Evolutionary conservation across 768 basidiomycete species (phyloP).

Genomic region (Kwoniella mangroviensis): DNA sequence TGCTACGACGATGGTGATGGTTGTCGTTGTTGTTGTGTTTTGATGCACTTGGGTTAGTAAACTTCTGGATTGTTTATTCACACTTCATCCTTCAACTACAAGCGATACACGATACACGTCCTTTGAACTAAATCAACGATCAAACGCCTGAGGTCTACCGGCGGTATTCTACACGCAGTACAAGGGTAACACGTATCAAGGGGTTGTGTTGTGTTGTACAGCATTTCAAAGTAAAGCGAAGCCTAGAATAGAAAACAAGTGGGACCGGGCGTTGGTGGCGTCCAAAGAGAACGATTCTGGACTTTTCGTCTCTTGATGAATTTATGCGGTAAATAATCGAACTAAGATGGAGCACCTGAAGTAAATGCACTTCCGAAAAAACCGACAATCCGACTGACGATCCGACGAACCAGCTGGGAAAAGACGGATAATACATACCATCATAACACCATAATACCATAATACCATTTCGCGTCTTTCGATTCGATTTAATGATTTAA

Average conservation of each 20-base stretch:
- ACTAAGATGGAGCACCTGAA: not conserved
- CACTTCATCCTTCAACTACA: not conserved
- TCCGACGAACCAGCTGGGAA: not conserved
- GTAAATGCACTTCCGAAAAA: not conserved
- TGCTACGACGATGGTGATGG: not conserved
- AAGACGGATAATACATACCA: not conserved
- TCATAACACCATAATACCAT: not conserved
- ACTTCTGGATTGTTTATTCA: not conserved
- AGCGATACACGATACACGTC: not conserved
- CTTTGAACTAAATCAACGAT: not conserved
- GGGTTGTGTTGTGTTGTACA: not conserved
- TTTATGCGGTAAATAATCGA: not conserved
- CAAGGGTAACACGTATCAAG: not conserved
- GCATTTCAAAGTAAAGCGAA: not conserved
- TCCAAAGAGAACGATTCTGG: not conserved
- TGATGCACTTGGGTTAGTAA: not conserved
- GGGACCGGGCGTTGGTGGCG: not conserved
- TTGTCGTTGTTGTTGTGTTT: not conserved
- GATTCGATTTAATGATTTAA: not conserved
- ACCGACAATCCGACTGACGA: not conserved
- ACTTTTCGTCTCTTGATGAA: not conserved
- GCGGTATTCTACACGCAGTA: too few relatives aligned
- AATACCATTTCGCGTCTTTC: not conserved
- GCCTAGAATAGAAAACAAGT: not conserved
- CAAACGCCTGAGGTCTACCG: not conserved